phyloP scores from a whole-genome alignment of 345 rosid species.

The Eucalyptus polyanthemos region DNA sequence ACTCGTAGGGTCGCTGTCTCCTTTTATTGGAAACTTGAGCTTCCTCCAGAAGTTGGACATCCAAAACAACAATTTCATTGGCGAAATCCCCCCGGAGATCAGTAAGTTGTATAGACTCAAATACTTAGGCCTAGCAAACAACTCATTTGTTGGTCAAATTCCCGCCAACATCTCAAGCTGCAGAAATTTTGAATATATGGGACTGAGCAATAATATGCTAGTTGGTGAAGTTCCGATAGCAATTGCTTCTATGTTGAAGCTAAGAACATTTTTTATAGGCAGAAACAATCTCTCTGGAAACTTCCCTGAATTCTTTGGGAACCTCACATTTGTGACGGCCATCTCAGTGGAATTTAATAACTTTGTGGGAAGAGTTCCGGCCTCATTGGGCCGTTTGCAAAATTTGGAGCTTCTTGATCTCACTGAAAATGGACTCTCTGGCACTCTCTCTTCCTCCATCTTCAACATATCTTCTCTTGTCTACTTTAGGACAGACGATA shows the following conservation, averaged over 20 bases:
- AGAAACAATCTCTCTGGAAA: not conserved
- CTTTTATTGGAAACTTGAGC: not conserved
- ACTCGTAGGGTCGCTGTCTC: not conserved
- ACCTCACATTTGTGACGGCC: not conserved
- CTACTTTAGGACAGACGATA: fast-evolving
- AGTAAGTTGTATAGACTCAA: not conserved
- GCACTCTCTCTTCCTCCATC: not conserved
- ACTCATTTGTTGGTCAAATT: not conserved
- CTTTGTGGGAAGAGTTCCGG: constrained; percentile 1
- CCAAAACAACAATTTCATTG: not conserved
- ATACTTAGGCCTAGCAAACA: not conserved
- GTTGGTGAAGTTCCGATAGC: too few relatives aligned
- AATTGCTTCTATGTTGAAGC: too few relatives aligned
- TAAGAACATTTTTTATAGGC: too few relatives aligned
- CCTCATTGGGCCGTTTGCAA: not conserved
- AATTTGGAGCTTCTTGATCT: not conserved
- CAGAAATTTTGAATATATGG: fast-evolving
- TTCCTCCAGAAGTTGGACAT: not conserved
- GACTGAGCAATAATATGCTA: fast-evolving
- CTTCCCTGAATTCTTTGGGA: not conserved
- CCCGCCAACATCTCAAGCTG: too few relatives aligned
- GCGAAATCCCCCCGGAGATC: not conserved
- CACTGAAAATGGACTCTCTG: not conserved
- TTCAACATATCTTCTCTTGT: constrained; percentile 2
- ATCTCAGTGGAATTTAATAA: not conserved